Evolutionary conservation across 1,139 yeast genomes (phyloP).

Genomic region (Nematodospora anomalae): DNA sequence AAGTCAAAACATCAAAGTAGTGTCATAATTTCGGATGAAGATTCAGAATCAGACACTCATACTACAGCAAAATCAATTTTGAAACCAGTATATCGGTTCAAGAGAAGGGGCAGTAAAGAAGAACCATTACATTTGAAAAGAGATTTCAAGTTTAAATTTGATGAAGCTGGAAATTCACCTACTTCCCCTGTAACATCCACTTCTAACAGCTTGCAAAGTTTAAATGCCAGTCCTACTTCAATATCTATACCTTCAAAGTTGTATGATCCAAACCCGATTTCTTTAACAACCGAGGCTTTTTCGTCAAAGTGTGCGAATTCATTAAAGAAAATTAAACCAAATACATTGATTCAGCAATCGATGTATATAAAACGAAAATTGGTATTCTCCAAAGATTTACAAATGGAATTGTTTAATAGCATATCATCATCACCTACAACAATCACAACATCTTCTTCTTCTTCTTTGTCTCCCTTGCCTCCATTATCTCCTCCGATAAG

Average conservation of each 20-base stretch:
- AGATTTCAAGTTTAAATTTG: constrained; percentile 36
- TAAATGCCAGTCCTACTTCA: constrained; percentile 12
- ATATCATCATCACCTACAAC: constrained; percentile 10
- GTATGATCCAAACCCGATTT: constrained; percentile 10
- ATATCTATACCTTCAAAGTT: constrained; percentile 1
- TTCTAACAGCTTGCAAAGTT: constrained; percentile 21
- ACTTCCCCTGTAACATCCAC: constrained; percentile 11
- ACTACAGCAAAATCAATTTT: constrained; percentile 20
- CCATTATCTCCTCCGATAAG: constrained; percentile 5
- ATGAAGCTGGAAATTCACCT: constrained; percentile 14
- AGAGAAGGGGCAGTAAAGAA: constrained; percentile 12
- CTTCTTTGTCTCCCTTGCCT: constrained; percentile 1
- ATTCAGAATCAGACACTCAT: constrained; percentile 29
- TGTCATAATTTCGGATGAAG: constrained; percentile 37
- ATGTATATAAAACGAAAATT: constrained; percentile 31
- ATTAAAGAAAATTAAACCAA: constrained; percentile 15
- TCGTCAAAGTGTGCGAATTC: constrained; percentile 1
- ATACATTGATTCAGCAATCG: constrained; percentile 22
- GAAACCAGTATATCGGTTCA: constrained; percentile 19
- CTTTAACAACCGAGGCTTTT: constrained; percentile 2
- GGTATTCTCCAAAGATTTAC: constrained; percentile 40
- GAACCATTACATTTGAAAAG: constrained; percentile 20
- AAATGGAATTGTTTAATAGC: constrained; percentile 29
- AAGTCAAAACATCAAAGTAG: constrained; percentile 10
- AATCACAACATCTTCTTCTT: constrained; percentile 3